Percentiles rank a stretch among this genome's conserved stretches.
Conservation (phyloP, 306 rosid genomes). For the Rosa lucieae region DNA sequence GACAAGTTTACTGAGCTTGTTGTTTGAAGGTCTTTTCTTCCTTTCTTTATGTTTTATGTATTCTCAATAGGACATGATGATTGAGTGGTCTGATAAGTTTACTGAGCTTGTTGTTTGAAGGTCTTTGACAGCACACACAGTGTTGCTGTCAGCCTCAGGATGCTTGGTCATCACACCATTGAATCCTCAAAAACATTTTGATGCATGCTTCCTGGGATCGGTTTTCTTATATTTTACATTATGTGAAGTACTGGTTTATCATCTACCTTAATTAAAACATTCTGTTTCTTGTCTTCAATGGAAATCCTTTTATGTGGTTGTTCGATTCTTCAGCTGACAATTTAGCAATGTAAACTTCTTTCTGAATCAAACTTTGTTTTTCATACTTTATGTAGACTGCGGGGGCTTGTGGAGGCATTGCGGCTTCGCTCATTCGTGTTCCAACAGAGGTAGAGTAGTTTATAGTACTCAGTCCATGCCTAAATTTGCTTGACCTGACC, state of each 20-base stretch:
- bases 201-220: constrained; percentile 7
- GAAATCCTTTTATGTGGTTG: neutral
- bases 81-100: neutral
- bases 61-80: neutral
- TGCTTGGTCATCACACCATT: neutral
- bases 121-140: neutral
- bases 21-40: neutral
- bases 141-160: neutral
- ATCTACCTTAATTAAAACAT: neutral
- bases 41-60: neutral
- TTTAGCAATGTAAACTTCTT: neutral
- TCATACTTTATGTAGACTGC: constrained; percentile 63
- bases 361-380: neutral
- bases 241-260: neutral
- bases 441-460: constrained; percentile 81
- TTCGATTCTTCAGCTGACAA: neutral
- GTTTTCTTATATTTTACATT: constrained; percentile 1
- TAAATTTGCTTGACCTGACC: constrained; percentile 21
- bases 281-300: neutral
- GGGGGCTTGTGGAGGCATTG: constrained; percentile 90
- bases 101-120: neutral
- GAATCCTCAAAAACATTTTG: neutral
- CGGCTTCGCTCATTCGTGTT: constrained; percentile 94
- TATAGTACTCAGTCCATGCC: constrained; percentile 23
- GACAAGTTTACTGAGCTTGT: neutral